Evolutionary conservation across 2,329 filamentous ascomycete species (phyloP).

Genomic region (Drechslerella dactyloides): DNA sequence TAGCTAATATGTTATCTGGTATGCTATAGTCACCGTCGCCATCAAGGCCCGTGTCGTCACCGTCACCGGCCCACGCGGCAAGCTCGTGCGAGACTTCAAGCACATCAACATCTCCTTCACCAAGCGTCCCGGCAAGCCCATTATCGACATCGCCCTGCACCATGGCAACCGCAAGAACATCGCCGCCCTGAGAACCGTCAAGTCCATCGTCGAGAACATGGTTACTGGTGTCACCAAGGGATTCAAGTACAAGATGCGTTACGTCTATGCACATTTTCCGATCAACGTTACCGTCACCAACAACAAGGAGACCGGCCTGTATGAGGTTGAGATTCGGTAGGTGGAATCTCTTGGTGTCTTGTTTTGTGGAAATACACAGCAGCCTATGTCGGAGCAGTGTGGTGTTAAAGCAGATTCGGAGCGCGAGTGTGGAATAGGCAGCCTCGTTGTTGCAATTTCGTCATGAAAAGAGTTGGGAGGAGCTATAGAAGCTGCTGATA

Average conservation of each 20-base stretch:
- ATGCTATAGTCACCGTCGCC: conserved; percentile 82
- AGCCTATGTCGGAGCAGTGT: too few species aligned
- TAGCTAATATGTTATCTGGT: conserved; percentile 55
- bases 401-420: too few species aligned
- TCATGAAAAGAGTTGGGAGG: too few species aligned
- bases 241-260: conserved; percentile 99
- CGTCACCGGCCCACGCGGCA: conserved; percentile 96
- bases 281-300: conserved; percentile 99
- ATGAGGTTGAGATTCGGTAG: conserved; percentile 96
- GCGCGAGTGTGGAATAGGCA: too few species aligned
- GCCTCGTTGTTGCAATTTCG: too few species aligned
- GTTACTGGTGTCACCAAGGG: conserved; percentile 98
- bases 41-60: conserved; percentile 97
- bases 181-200: conserved; percentile 96
- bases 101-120: conserved; percentile 97
- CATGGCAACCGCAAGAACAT: conserved; percentile 98
- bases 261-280: conserved; percentile 99
- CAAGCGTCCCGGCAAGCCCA: conserved; percentile 72
- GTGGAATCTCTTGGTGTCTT: conserved; percentile 56
- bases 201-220: conserved; percentile 97
- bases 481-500: background rate
- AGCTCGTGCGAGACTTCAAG: conserved; percentile 94
- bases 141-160: conserved; percentile 97
- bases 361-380: conserved; percentile 16
- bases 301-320: conserved; percentile 86